Percentiles rank a stretch among this genome's conserved stretches.
phyloP scores from a whole-genome alignment of 805 yeast genomes.

The Candida koratica region DNA sequence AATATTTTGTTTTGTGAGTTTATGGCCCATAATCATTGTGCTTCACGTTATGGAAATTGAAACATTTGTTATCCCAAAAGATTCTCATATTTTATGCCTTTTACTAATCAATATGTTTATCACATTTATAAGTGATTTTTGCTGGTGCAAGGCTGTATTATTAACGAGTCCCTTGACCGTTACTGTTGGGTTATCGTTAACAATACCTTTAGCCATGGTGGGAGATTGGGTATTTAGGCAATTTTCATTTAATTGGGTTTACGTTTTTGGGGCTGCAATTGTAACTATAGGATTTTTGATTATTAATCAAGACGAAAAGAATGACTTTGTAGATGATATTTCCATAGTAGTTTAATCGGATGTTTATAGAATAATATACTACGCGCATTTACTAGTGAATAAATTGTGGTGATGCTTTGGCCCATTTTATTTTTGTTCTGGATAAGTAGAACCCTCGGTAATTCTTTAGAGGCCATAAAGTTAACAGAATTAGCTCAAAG shows the following conservation, averaged over 20 bases:
- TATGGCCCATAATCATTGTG: conserved; percentile 80
- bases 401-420: too few species aligned
- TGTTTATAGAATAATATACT: not conserved
- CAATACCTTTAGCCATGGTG: conserved; percentile 91
- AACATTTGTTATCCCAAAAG: conserved; percentile 64
- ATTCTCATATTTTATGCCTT: conserved; percentile 47
- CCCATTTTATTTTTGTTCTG: conserved; percentile 4
- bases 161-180: conserved; percentile 92
- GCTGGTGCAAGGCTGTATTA: conserved; percentile 95
- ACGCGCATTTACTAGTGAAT: too few species aligned
- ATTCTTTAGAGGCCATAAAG: conserved; percentile 10
- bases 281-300: conserved; percentile 81
- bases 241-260: conserved; percentile 55
- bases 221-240: conserved; percentile 79
- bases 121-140: conserved; percentile 82
- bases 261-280: conserved; percentile 73
- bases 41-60: conserved; percentile 66
- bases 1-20: conserved; percentile 61
- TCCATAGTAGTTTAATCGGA: too few species aligned
- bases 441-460: not conserved
- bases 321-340: conserved; percentile 40
- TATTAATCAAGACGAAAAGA: conserved; percentile 74
- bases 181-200: conserved; percentile 88
- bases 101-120: conserved; percentile 65
- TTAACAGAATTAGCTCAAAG: conserved; percentile 11